These are phyloP conservation scores for Thozetella sp. DNA, from an alignment of 495 filamentous ascomycete species.

Conservation along the genomic window DNA sequence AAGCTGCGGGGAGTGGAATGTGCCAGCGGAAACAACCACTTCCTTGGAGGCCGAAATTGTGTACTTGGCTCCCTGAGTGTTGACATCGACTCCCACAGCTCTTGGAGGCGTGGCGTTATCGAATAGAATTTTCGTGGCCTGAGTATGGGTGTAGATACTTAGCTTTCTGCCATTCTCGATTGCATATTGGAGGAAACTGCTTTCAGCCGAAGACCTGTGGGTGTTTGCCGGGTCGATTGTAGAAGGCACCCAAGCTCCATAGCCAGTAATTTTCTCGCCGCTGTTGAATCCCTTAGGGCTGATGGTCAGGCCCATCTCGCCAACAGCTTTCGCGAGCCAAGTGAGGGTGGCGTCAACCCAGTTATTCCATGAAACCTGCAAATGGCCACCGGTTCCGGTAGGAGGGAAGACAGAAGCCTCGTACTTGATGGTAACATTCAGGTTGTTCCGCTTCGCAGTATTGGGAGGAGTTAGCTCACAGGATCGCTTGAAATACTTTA, in stretches of 20 bases:
- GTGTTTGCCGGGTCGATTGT: conserved; percentile 23
- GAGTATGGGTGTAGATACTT: conserved; percentile 26
- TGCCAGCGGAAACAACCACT: conserved; percentile 47
- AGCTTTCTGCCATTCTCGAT: conserved; percentile 22
- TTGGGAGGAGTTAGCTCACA: conserved; percentile 30
- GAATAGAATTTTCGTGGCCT: conserved; percentile 39
- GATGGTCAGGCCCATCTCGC: conserved; percentile 29
- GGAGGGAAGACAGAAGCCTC: conserved; percentile 15
- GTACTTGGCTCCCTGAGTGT: conserved; percentile 26
- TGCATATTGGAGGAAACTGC: conserved; percentile 16
- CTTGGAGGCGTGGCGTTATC: conserved; percentile 25
- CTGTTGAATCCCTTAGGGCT: conserved; percentile 27
- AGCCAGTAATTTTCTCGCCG: conserved; percentile 31
- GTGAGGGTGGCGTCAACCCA: conserved; percentile 26
- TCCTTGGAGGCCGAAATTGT: conserved; percentile 38
- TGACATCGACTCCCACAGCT: conserved; percentile 25
- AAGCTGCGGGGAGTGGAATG: conserved; percentile 45
- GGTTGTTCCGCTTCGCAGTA: conserved; percentile 14
- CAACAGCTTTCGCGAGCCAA: conserved; percentile 33
- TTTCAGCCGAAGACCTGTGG: conserved; percentile 18
- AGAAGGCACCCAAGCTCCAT: conserved; percentile 20
- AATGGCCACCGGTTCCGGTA: conserved; percentile 14
- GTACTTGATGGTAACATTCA: conserved; percentile 24
- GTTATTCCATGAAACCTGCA: conserved; percentile 17
- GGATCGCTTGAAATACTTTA: conserved; percentile 44